Conservation (phyloP, 116 monocot genomes). For the Dioscorea cayenensis region DNA sequence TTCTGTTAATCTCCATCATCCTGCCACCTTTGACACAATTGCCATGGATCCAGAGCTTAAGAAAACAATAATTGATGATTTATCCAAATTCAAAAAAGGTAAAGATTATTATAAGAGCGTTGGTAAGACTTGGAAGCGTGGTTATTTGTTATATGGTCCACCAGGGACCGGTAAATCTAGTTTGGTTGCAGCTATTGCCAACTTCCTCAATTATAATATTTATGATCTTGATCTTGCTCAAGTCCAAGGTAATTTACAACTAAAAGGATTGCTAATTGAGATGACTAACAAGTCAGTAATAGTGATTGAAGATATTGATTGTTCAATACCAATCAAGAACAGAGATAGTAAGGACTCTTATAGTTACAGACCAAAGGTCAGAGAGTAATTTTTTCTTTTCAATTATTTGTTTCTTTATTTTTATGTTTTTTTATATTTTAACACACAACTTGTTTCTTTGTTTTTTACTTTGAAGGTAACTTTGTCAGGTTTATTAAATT, state of each 20-base stretch:
- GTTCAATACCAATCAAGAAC: slow-evolving; percentile 20
- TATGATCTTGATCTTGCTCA: slow-evolving; percentile 50
- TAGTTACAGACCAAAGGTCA: background rate
- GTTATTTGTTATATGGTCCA: slow-evolving; percentile 52
- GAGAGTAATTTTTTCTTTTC: too few relatives aligned
- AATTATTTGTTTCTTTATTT: too few relatives aligned
- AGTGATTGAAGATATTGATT: slow-evolving; percentile 45
- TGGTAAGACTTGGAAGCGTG: slow-evolving; percentile 65
- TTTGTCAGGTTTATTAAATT: slow-evolving; percentile 23
- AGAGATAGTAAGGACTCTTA: background rate
- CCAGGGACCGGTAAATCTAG: slow-evolving; percentile 74
- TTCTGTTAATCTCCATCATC: slow-evolving; percentile 38
- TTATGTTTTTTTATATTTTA: too few relatives aligned
- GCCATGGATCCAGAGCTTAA: slow-evolving; percentile 43
- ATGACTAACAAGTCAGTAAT: slow-evolving; percentile 30
- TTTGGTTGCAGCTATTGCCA: slow-evolving; percentile 55
- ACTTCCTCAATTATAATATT: slow-evolving; percentile 50
- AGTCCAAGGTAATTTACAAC: slow-evolving; percentile 6
- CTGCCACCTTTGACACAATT: slow-evolving; percentile 51
- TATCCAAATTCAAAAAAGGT: slow-evolving; percentile 37
- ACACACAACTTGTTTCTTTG: too few relatives aligned
- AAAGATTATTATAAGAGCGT: slow-evolving; percentile 40
- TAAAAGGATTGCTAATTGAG: slow-evolving; percentile 10
- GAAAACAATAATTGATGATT: slow-evolving; percentile 25
- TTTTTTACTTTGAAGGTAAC: slow-evolving; percentile 21